These are phyloP conservation scores for Echria macrotheca DNA, from an alignment of 495 filamentous ascomycete species.

Conservation along the genomic window DNA sequence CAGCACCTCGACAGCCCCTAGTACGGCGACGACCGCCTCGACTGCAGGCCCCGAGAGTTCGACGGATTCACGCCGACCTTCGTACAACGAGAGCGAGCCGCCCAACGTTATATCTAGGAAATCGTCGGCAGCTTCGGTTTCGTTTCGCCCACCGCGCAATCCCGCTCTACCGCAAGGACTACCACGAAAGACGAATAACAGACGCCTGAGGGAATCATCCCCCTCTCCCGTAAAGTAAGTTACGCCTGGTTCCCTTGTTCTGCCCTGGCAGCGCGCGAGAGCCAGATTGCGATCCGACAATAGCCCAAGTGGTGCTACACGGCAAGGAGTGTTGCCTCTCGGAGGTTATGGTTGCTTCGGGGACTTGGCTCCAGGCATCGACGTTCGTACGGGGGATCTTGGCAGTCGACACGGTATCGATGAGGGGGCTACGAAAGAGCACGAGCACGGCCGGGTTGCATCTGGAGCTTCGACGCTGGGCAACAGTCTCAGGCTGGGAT, in stretches of 20 bases:
- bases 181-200: constrained; percentile 38
- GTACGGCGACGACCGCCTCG: constrained; percentile 20
- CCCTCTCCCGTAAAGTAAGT: constrained; percentile 44
- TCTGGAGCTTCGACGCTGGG: too few species aligned
- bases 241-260: constrained; percentile 7
- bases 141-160: constrained; percentile 36
- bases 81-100: constrained; percentile 18
- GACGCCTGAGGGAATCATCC: constrained; percentile 39
- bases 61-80: constrained; percentile 19
- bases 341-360: too few species aligned
- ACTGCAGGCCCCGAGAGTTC: constrained; percentile 13
- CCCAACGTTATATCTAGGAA: constrained; percentile 30
- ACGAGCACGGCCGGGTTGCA: too few species aligned
- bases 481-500: too few species aligned
- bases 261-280: constrained; percentile 2
- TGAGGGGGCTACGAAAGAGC: too few species aligned
- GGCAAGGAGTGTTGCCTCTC: constrained; percentile 23
- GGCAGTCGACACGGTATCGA: too few species aligned
- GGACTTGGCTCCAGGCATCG: neutral
- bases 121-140: constrained; percentile 38
- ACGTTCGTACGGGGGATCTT: too few species aligned
- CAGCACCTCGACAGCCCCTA: constrained; percentile 19
- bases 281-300: neutral
- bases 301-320: too few species aligned
- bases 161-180: constrained; percentile 41